Evolutionary conservation across 2,329 filamentous ascomycete genomes (phyloP).

Genomic region (Coniella vitis): DNA sequence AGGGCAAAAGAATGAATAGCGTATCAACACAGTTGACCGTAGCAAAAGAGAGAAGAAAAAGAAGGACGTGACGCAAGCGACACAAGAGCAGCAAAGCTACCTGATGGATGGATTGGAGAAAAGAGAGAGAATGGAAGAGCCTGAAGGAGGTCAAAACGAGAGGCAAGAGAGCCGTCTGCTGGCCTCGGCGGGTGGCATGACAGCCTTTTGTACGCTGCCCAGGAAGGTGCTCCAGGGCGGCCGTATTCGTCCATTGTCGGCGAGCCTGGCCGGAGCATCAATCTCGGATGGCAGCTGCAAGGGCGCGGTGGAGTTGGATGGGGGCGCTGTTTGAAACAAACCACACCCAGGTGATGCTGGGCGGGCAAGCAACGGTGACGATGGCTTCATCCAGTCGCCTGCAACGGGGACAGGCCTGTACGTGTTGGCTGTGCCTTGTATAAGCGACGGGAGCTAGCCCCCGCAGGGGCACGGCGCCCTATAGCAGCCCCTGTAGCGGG

Average conservation of each 20-base stretch:
- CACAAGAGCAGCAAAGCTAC: slow-evolving; percentile 2
- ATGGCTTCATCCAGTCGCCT: too few species aligned
- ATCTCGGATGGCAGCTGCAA: slow-evolving; percentile 9
- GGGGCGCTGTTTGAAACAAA: slow-evolving; percentile 4
- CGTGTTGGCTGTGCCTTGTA: too few species aligned
- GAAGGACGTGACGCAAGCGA: slow-evolving; percentile 13
- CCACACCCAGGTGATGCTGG: too few species aligned
- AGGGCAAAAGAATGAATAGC: slow-evolving; percentile 12
- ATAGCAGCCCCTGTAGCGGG: too few species aligned
- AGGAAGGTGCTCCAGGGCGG: not conserved
- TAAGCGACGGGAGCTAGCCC: too few species aligned
- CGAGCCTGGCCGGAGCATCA: not conserved
- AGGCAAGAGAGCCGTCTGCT: not conserved
- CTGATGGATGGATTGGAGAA: slow-evolving; percentile 6
- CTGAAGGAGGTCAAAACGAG: not conserved
- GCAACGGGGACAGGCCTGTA: too few species aligned
- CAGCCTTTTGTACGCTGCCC: slow-evolving; percentile 1
- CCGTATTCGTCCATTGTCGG: slow-evolving; percentile 4
- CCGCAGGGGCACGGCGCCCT: too few species aligned
- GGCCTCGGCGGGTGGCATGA: slow-evolving; percentile 1
- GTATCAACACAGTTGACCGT: slow-evolving; percentile 15
- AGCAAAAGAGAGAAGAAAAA: not conserved
- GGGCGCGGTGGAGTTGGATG: slow-evolving; percentile 1
- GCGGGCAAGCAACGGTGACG: too few species aligned
- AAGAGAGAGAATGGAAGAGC: slow-evolving; percentile 2